A percentile compares a stretch with the other conserved stretches of the same genome.
These are phyloP conservation scores for Teunomyces aglyptinius DNA, from an alignment of 805 yeast species.

Conservation along the genomic window DNA sequence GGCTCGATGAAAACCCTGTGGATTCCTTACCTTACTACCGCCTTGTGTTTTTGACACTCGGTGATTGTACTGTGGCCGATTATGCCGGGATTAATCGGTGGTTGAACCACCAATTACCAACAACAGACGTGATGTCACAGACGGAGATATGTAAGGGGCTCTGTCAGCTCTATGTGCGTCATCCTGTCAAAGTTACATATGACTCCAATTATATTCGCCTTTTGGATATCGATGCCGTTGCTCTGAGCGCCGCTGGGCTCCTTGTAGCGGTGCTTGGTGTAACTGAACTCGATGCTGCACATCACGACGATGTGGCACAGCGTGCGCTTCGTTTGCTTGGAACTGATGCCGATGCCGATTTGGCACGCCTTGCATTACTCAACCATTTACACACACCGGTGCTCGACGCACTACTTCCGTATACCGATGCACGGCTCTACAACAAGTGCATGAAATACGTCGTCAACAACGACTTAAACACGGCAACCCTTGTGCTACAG, in stretches of 20 bases:
- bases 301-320: not conserved
- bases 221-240: not conserved
- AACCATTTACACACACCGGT: not conserved
- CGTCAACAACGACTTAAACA: not conserved
- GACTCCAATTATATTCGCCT: not conserved
- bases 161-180: not conserved
- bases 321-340: not conserved
- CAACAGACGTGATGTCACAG: not conserved
- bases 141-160: not conserved
- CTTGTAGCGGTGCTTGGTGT: not conserved
- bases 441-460: not conserved
- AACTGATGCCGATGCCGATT: not conserved
- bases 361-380: not conserved
- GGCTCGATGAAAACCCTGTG: not conserved
- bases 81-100: not conserved
- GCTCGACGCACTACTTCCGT: not conserved
- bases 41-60: conserved; percentile 11
- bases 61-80: not conserved
- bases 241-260: not conserved
- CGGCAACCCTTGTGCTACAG: not conserved
- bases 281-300: not conserved
- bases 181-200: not conserved
- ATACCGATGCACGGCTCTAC: not conserved
- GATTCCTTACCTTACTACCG: conserved; percentile 21
- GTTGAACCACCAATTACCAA: not conserved